A percentile compares a stretch with the other conserved stretches of the same genome.
phyloP scores from a whole-genome alignment of 805 yeast genomes.

The Barnettozyma sp. region DNA sequence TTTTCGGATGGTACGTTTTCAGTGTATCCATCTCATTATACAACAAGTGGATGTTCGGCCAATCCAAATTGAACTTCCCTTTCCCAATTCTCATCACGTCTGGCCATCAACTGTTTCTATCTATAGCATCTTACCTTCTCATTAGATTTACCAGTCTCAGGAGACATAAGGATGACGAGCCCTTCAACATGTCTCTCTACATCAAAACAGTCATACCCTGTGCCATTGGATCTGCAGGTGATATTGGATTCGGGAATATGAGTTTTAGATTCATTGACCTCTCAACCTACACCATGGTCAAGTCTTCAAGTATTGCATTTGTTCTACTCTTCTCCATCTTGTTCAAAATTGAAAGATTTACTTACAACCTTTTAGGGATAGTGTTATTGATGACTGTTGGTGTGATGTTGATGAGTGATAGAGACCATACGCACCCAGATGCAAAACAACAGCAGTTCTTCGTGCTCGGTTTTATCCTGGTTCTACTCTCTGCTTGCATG shows the following conservation, averaged over 20 bases:
- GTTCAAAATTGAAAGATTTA: conserved; percentile 69
- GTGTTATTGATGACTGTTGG: conserved; percentile 77
- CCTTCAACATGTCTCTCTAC: conserved; percentile 32
- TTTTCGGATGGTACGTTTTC: conserved; percentile 61
- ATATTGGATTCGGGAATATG: conserved; percentile 86
- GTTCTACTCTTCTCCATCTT: conserved; percentile 83
- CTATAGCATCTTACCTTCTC: conserved; percentile 35
- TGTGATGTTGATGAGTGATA: conserved; percentile 80
- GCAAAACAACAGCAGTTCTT: conserved; percentile 18
- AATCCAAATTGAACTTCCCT: conserved; percentile 60
- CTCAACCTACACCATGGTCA: conserved; percentile 86
- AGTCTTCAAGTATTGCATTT: conserved; percentile 81
- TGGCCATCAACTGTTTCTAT: conserved; percentile 73
- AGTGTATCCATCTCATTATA: conserved; percentile 69
- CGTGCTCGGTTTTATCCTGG: conserved; percentile 61
- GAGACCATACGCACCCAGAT: conserved; percentile 21
- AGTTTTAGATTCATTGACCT: conserved; percentile 74
- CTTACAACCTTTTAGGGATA: conserved; percentile 58
- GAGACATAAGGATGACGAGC: conserved; percentile 7
- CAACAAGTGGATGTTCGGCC: conserved; percentile 96
- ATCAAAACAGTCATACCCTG: conserved; percentile 66
- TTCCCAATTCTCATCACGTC: conserved; percentile 84
- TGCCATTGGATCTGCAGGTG: conserved; percentile 83
- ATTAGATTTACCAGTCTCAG: conserved; percentile 12
- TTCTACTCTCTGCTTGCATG: conserved; percentile 69